Conservation (phyloP, 345 rosid genomes). For the Citrus reticulata region DNA sequence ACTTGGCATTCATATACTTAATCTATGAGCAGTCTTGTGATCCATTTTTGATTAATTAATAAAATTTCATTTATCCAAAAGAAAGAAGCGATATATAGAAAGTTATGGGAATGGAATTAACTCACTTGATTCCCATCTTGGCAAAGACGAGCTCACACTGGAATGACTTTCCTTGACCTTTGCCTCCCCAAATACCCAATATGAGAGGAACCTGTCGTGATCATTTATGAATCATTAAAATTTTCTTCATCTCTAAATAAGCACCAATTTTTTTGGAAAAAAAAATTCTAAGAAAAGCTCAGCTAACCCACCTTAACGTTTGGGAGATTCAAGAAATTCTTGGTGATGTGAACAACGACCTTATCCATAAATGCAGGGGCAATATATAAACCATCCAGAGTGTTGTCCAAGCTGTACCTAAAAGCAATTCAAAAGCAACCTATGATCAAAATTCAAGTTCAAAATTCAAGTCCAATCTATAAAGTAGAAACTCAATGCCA, state of each 20-base stretch:
- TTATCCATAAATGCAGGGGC: conserved; percentile 63
- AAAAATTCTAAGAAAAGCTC: background rate
- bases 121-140: conserved; percentile 58
- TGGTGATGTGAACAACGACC: conserved; percentile 46
- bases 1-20: background rate
- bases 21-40: background rate
- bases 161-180: conserved; percentile 65
- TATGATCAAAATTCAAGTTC: background rate
- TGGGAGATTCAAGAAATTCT: conserved; percentile 56
- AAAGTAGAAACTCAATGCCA: background rate
- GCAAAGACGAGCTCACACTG: conserved; percentile 60
- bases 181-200: conserved; percentile 63
- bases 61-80: background rate
- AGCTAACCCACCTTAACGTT: conserved; percentile 38
- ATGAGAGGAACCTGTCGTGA: conserved; percentile 43
- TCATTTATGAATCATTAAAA: background rate
- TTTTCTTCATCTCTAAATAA: background rate
- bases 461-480: background rate
- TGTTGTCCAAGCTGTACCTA: conserved; percentile 39
- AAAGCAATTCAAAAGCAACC: background rate
- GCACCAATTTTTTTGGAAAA: background rate
- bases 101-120: background rate
- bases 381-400: conserved; percentile 48
- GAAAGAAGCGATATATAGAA: background rate
- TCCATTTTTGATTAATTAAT: background rate